These are phyloP conservation scores for Verticillium zaregamsianum DNA, from an alignment of 2,329 filamentous ascomycete species.

Conservation along the genomic window DNA sequence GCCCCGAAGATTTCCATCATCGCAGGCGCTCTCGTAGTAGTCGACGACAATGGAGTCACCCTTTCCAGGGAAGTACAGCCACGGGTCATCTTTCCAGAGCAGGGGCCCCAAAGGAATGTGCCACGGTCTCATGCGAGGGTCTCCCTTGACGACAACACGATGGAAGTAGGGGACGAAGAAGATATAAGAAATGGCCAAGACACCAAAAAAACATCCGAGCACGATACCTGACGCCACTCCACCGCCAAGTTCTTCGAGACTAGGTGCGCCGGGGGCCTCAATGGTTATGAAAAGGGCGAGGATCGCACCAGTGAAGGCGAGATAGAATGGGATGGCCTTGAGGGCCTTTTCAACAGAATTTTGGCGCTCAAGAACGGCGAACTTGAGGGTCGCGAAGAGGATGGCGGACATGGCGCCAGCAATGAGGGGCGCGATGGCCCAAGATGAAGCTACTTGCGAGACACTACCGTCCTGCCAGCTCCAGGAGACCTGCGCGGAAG, in stretches of 20 bases:
- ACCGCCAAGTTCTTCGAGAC: conserved; percentile 27
- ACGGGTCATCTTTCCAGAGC: conserved; percentile 20
- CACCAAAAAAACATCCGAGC: conserved; percentile 23
- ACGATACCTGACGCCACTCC: conserved; percentile 24
- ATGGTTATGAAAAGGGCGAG: conserved; percentile 18
- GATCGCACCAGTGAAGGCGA: conserved; percentile 17
- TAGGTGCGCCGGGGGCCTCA: conserved; percentile 12
- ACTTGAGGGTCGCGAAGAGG: conserved; percentile 14
- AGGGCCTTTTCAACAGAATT: conserved; percentile 14
- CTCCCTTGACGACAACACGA: conserved; percentile 25
- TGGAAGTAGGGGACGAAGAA: conserved; percentile 33
- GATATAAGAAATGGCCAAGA: conserved; percentile 21
- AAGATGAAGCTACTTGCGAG: conserved; percentile 17
- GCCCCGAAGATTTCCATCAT: background rate
- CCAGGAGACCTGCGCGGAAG: conserved; percentile 21
- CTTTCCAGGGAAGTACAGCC: conserved; percentile 18
- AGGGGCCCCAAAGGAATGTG: conserved; percentile 32
- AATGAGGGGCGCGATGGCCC: conserved; percentile 15
- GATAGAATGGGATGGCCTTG: conserved; percentile 17
- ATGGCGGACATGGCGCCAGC: conserved; percentile 12
- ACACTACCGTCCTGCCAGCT: conserved; percentile 14
- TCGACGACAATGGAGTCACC: conserved; percentile 20
- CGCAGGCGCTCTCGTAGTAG: conserved; percentile 17
- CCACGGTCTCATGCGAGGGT: conserved; percentile 24
- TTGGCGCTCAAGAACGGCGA: conserved; percentile 10